These are phyloP conservation scores for Aurantiochytrium sp. DNA, from an alignment of 108 stramenopile species.

Conservation along the genomic window DNA sequence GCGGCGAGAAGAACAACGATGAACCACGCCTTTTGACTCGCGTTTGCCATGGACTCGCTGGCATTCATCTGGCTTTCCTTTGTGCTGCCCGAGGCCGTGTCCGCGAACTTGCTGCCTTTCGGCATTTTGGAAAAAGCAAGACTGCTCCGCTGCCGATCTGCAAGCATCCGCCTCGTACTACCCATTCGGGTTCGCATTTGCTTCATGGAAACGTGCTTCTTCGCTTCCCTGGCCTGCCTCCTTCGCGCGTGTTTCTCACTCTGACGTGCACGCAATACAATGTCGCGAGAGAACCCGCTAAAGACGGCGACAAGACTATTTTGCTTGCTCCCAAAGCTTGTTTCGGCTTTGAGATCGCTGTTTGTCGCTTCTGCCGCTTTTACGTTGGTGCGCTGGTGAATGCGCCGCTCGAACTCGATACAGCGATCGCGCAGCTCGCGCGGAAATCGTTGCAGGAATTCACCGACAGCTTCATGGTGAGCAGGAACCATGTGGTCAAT, in stretches of 20 bases:
- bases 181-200: too few relatives aligned
- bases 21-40: not conserved
- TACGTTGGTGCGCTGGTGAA: not conserved
- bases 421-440: not conserved
- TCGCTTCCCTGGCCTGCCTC: not conserved
- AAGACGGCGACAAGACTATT: not conserved
- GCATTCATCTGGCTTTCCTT: not conserved
- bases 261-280: not conserved
- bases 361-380: not conserved
- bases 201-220: too few relatives aligned
- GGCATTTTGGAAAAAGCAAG: too few relatives aligned
- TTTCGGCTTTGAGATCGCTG: not conserved
- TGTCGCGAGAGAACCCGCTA: not conserved
- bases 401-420: not conserved
- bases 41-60: not conserved
- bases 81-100: not conserved
- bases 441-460: not conserved
- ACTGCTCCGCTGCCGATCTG: too few relatives aligned
- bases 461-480: not conserved
- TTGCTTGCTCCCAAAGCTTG: not conserved
- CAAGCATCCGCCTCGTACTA: too few relatives aligned
- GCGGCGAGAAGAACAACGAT: not conserved
- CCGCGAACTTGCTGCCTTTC: not conserved
- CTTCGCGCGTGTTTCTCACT: not conserved
- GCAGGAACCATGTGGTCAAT: not conserved